These are phyloP conservation scores for Nicotiana sylvestris DNA, from an alignment of 257 asterid genomes.

Conservation along the genomic window DNA sequence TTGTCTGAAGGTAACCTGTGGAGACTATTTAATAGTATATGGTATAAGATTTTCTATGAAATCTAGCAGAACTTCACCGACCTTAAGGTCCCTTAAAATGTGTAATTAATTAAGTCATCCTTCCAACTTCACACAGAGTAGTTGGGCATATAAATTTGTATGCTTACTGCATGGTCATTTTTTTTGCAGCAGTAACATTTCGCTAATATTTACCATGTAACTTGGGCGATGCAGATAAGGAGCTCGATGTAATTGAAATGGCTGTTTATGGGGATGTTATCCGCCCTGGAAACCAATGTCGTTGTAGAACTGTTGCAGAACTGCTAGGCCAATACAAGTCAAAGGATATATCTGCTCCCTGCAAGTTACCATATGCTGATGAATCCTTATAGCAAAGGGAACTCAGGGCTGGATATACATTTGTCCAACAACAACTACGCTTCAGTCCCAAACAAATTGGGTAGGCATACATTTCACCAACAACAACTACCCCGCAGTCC, in stretches of 20 bases:
- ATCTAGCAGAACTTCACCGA: not conserved
- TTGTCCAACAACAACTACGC: too few relatives aligned
- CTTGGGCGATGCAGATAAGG: slow-evolving; percentile 52
- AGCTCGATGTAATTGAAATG: slow-evolving; percentile 82
- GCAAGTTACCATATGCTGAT: slow-evolving; percentile 52
- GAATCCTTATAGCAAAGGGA: slow-evolving; percentile 16
- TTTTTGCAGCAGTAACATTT: not conserved
- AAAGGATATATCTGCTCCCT: slow-evolving; percentile 56
- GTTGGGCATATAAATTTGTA: not conserved
- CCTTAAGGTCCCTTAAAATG: not conserved
- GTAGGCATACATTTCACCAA: too few relatives aligned
- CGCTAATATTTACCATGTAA: not conserved
- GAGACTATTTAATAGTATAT: not conserved
- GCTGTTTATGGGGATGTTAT: slow-evolving; percentile 89
- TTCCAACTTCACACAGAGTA: not conserved
- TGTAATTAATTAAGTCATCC: not conserved
- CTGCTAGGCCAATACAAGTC: slow-evolving; percentile 72
- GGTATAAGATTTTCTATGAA: not conserved
- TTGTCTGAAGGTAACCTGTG: not conserved
- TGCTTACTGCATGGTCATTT: not conserved
- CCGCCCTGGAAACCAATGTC: slow-evolving; percentile 91
- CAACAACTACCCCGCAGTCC: too few relatives aligned
- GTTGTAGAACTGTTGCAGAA: slow-evolving; percentile 88
- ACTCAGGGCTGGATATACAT: not conserved
- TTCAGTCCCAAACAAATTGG: too few relatives aligned